Evolutionary conservation across 2,329 filamentous ascomycete genomes (phyloP).

Genomic region (Emmonsiellopsis sp.): DNA sequence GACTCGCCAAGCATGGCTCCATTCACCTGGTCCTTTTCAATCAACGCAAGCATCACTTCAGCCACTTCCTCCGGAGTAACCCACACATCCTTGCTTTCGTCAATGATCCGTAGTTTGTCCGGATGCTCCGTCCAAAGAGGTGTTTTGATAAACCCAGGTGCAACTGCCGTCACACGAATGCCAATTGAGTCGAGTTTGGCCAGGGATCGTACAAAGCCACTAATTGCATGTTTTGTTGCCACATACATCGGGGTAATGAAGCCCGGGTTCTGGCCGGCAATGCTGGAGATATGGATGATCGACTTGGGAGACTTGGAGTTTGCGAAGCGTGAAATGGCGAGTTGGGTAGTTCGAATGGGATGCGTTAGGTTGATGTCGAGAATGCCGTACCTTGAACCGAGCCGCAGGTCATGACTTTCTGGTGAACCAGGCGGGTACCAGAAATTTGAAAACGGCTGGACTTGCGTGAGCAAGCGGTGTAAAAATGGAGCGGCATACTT

Average conservation of each 20-base stretch:
- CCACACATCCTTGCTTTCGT: constrained; percentile 43
- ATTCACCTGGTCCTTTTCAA: constrained; percentile 39
- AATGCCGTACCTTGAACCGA: constrained; percentile 33
- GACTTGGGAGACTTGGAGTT: constrained; percentile 27
- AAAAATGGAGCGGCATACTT: background rate
- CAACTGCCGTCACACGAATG: constrained; percentile 51
- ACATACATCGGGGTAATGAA: constrained; percentile 38
- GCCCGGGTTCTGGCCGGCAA: constrained; percentile 33
- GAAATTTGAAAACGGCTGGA: constrained; percentile 39
- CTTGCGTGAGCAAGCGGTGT: background rate
- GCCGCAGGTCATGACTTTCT: constrained; percentile 31
- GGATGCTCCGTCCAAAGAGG: constrained; percentile 54
- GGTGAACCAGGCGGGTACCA: constrained; percentile 39
- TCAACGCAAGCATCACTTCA: constrained; percentile 46
- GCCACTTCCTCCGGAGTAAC: constrained; percentile 53
- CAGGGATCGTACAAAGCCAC: constrained; percentile 41
- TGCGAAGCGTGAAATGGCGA: constrained; percentile 42
- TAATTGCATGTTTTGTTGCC: constrained; percentile 41
- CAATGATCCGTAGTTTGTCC: constrained; percentile 47
- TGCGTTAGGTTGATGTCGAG: constrained; percentile 45
- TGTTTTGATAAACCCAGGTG: constrained; percentile 52
- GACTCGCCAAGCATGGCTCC: constrained; percentile 22
- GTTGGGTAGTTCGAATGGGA: constrained; percentile 42
- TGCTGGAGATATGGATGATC: constrained; percentile 40
- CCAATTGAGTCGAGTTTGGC: constrained; percentile 36